These are phyloP conservation scores for Coniochaeta pulveracea DNA, from an alignment of 2,329 filamentous ascomycete species.

Conservation along the genomic window DNA sequence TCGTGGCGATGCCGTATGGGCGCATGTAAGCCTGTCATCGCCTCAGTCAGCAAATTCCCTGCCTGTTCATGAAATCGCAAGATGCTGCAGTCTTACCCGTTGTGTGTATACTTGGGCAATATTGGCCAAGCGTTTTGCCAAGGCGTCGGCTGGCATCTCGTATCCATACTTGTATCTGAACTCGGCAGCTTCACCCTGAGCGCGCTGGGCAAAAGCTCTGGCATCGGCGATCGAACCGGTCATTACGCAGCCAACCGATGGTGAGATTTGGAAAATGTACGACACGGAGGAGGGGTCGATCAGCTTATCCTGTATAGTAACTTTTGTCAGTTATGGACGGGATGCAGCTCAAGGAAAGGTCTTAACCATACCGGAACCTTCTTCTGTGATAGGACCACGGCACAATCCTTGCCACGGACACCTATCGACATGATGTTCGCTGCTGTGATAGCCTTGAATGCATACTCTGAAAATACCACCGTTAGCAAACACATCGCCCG, in stretches of 20 bases:
- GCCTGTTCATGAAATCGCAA: conserved; percentile 5
- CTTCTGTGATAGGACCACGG: conserved; percentile 96
- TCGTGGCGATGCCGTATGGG: conserved; percentile 89
- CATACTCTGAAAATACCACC: conserved; percentile 94
- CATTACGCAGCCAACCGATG: conserved; percentile 95
- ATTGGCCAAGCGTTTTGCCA: conserved; percentile 95
- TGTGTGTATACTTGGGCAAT: conserved; percentile 99
- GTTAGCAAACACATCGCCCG: conserved; percentile 11
- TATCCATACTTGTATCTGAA: conserved; percentile 99
- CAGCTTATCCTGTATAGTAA: conserved; percentile 70
- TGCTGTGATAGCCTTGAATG: conserved; percentile 98
- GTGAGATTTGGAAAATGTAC: conserved; percentile 94
- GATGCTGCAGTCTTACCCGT: conserved; percentile 46
- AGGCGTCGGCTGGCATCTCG: conserved; percentile 96
- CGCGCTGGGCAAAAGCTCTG: conserved; percentile 81
- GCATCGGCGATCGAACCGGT: conserved; percentile 98
- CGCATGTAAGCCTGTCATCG: conserved; percentile 75
- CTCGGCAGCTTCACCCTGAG: conserved; percentile 90
- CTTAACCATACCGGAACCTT: conserved; percentile 72
- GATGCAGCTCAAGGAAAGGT: conserved; percentile 1
- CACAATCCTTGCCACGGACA: conserved; percentile 91
- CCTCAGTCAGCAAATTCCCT: conserved; percentile 14
- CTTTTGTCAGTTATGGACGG: conserved; percentile 18
- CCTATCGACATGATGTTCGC: conserved; percentile 98
- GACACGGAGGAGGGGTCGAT: conserved; percentile 96